Evolutionary conservation across 2,329 filamentous ascomycete species (phyloP), one percentile per base, ranked within the genome.

Genomic region (Claviceps maximensis): DNA sequence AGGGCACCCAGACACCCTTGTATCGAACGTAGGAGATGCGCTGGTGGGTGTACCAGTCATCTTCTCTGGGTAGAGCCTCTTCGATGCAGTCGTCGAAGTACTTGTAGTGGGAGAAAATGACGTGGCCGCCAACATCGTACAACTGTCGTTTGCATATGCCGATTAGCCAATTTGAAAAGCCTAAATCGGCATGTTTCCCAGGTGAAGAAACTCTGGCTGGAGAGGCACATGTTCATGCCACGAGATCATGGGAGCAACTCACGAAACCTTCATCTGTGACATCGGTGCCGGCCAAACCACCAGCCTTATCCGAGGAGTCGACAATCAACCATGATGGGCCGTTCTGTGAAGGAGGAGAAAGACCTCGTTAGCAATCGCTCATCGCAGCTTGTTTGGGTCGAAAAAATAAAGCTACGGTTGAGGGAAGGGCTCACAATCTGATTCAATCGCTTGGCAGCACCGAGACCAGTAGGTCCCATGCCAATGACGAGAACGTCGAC

Each of bases 21-120:
- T 89, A 96, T 68, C 93, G 90, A 62, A 98, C 91, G 71, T 98
- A 98, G 58, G 93, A 98, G 74, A 98, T 93, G 69, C 93, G 90
- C 79, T 98, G 86, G 77, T 98, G 93, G 60, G 83, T 88, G 75
- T 86, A 97, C 93, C 93, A 98, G 76, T 98, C 93, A 55, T 88
- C 85, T 55, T 89, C 82, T 67, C 89, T 89, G 64, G 93, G 93
- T 44, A 98, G 84, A 51, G 93, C 93, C 79, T 98, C 93, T 70
- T 97, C 82, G 68, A 98, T 85, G 77, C 88, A 94, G 78, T 98
- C 93, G 75, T 98, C 93, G 71, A 98, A 98, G 83, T 98, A 98
- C 77, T 96, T 96, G 86, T 98, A 98, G 82, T 96, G 90, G 63
- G 90, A 96, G 81, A 96, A 96, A 75, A 96, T 96, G 74, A 96